Conservation (phyloP, 129 eudicot genomes). For the Helichrysum umbraculigerum region DNA sequence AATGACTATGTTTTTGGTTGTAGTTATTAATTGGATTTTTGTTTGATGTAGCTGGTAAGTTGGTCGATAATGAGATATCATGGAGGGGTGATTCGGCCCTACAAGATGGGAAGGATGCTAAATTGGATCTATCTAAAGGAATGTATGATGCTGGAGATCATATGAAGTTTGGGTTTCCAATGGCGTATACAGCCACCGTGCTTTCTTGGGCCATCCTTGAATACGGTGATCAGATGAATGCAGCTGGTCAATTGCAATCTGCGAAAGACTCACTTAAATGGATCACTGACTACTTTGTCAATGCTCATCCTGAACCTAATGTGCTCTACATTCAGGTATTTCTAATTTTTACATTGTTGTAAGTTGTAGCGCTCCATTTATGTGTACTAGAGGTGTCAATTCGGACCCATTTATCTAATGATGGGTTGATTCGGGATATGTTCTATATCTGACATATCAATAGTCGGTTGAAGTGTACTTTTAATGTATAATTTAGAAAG, state of each 20-base stretch:
- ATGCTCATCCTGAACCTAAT: slow-evolving; percentile 78
- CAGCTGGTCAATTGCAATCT: slow-evolving; percentile 60
- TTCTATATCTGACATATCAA: background rate
- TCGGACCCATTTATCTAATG: background rate
- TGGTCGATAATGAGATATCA: slow-evolving; percentile 61
- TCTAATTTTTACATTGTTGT: background rate
- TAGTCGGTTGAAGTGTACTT: background rate
- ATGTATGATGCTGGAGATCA: slow-evolving; percentile 99
- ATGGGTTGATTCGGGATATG: background rate
- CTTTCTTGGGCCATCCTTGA: slow-evolving; percentile 96
- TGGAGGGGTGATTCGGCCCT: slow-evolving; percentile 98
- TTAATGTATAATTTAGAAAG: background rate
- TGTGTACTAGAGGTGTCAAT: background rate
- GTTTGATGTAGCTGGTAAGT: slow-evolving; percentile 66
- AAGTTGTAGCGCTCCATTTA: background rate
- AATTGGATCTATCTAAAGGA: slow-evolving; percentile 85
- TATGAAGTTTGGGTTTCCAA: slow-evolving; percentile 91
- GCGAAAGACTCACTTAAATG: slow-evolving; percentile 85
- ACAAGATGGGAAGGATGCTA: slow-evolving; percentile 73
- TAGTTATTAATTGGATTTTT: slow-evolving; percentile 3
- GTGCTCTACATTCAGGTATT: slow-evolving; percentile 85
- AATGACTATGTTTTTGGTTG: background rate
- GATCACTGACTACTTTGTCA: slow-evolving; percentile 86
- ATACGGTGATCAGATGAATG: slow-evolving; percentile 96
- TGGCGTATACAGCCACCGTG: slow-evolving; percentile 97